Evolutionary conservation across 768 basidiomycete species (phyloP), one percentile per base, ranked within the genome.

Genomic region (Clavaria fumosa): DNA sequence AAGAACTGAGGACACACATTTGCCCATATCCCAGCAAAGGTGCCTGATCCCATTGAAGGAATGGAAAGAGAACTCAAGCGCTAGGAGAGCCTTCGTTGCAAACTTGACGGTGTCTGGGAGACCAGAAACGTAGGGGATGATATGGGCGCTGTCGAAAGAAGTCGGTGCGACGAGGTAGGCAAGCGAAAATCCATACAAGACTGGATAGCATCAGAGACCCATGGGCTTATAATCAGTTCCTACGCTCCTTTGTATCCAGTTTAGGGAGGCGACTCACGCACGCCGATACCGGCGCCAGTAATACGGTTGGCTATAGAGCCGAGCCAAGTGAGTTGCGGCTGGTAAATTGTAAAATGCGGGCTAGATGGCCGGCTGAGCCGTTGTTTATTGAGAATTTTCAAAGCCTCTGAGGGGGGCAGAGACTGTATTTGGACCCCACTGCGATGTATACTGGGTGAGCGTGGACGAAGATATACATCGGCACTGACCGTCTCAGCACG

Each of bases 311-410:
- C 74, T 49, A 93, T 88, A 12, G 89, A 95, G 4, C 60, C 68
- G 38, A 84, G 10, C 85, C 86, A 93, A 23, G 93, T 96, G 33
- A 97, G 58, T 60, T 97, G 86, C 2, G 81, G 83, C 52, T 91
- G 80, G 63, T 99, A 99, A 60, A 99, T 97, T 39, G 89, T 89
- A 54, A 89, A 82, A 57, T 96, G 91, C 6, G 95, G 95, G 50
- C 81, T 84, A 44, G 70, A 82, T 12, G 95, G 93, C n/a, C 95
- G 80, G 34, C 65, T 64, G 35, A 85, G 60, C 45, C 95, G 82
- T 57, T 97, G 91, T 47, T 70, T 58, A 67, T 97, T 93, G 49
- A 96, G 65, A 45, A 89, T 80, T 3, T 63, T 66, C 23, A 61
- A 53, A 7, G 64, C 60, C 0, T 72, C 67, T 0, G 75, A 63